Base-by-base conservation (phyloP, 192 early-diverging fungal species). In the Dissophora globulifera region DNA sequence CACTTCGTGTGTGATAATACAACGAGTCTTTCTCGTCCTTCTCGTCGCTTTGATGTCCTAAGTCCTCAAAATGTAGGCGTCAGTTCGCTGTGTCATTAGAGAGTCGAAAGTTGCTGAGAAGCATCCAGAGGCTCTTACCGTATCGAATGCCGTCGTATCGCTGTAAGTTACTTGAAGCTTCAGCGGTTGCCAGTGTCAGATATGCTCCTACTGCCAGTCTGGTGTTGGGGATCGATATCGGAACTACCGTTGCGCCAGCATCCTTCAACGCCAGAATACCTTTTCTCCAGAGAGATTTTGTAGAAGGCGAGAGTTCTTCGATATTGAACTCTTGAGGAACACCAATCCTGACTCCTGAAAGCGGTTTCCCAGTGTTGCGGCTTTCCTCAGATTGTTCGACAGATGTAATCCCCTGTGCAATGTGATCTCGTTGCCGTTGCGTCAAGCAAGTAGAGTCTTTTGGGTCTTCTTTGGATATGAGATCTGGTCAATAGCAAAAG, bases 111-210 rank as follows among this genome's bases (percentile, higher is more conserved):
- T 30, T 15, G 33, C 40, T 20, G 1, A n/a, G n/a, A n/a, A n/a
- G n/a, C n/a, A n/a, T n/a, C n/a, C 7, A 50, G 17, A n/a, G 12
- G 9, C 30, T 71, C 50, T 67, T 54, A 79, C 96, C 96, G 75
- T 93, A 98, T 54, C 93, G 86, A 9, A 94, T 61, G 7, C 96
- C 96, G 69, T 96, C 94, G 59, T 85, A 98, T 48, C 93, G 83
- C 46, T 94, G 89, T 46, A 98, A 71, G 67, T 98, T 98, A 19
- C 94, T 95, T 6, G 89, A 91, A 1, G 96, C 94, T 78, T 98
- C 96, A 6, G 96, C 95, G 23, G 90, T 84, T 6, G 92, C 95
- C 43, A 98, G 68, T 0, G 93, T 90, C 63, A 97, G 94, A 78
- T 98, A 98, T 4, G 92, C 87, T 9, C 93, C 86, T 22, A 98